These are phyloP conservation scores for Earliella scabrosa DNA, from an alignment of 1,284 basidiomycete species.

Conservation along the genomic window DNA sequence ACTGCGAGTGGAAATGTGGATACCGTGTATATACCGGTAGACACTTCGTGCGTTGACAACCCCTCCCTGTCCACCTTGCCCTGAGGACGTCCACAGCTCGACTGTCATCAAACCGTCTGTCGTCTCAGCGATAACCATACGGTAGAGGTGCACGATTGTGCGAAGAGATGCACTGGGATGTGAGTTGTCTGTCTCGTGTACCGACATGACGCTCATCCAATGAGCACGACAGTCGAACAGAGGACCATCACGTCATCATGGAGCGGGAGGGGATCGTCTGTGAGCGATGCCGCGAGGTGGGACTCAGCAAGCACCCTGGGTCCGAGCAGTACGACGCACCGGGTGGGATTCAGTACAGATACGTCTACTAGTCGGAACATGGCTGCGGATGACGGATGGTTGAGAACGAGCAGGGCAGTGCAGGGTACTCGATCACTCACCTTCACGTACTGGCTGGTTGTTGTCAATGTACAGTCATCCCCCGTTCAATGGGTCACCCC, in stretches of 20 bases:
- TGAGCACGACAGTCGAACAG: slow-evolving; percentile 9
- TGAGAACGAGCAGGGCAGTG: neutral
- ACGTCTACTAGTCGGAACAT: neutral
- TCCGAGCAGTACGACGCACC: neutral
- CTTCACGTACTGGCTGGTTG: no score
- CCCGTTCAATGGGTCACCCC: no score
- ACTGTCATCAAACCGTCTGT: slow-evolving; percentile 23
- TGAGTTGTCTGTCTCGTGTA: neutral
- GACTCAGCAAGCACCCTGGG: slow-evolving; percentile 11
- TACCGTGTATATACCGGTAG: slow-evolving; percentile 11
- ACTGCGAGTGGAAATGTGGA: slow-evolving; percentile 23
- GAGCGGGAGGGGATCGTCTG: slow-evolving; percentile 1
- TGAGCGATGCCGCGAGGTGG: neutral
- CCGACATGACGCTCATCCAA: no score
- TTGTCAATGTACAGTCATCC: no score
- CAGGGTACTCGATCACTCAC: no score
- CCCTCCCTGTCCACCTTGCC: no score
- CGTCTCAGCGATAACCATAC: slow-evolving; percentile 22
- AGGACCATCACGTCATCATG: slow-evolving; percentile 24
- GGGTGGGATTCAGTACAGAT: neutral
- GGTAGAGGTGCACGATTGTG: slow-evolving; percentile 20
- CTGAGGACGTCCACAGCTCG: slow-evolving; percentile 12
- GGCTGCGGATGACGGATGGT: no score
- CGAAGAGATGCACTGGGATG: slow-evolving; percentile 11
- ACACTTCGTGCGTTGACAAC: slow-evolving; percentile 15